Conservation (phyloP, 2,329 filamentous ascomycete genomes). For the Albifimbria verrucaria region DNA sequence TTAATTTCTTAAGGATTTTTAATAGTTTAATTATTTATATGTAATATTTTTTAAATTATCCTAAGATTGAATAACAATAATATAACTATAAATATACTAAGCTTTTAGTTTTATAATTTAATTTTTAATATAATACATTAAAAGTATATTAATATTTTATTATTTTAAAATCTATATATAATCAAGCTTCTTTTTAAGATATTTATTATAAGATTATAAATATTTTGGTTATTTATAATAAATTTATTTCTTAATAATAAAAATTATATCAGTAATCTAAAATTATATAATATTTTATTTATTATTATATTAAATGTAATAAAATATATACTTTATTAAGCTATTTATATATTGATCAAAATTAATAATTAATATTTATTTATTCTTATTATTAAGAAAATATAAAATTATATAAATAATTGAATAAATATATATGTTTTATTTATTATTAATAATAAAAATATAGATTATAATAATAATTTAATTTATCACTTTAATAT, state of each 20-base stretch:
- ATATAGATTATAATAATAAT: neutral
- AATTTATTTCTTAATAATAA: neutral
- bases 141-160: neutral
- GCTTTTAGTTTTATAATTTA: neutral
- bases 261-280: neutral
- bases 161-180: neutral
- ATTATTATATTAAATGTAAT: neutral
- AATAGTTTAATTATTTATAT: neutral
- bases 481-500: slow-evolving; percentile 1
- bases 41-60: neutral
- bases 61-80: neutral
- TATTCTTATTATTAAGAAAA: neutral
- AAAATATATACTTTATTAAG: neutral
- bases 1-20: neutral
- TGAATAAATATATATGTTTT: neutral
- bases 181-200: neutral
- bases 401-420: neutral
- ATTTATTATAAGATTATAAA: slow-evolving; percentile 1
- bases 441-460: too few species aligned
- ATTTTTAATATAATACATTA: neutral
- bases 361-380: neutral
- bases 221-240: neutral
- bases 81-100: neutral
- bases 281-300: neutral
- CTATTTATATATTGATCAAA: neutral